Percentiles rank a stretch among this genome's conserved stretches.
Conservation (phyloP, 2,329 filamentous ascomycete genomes). For the Zymoseptoria brevis region DNA sequence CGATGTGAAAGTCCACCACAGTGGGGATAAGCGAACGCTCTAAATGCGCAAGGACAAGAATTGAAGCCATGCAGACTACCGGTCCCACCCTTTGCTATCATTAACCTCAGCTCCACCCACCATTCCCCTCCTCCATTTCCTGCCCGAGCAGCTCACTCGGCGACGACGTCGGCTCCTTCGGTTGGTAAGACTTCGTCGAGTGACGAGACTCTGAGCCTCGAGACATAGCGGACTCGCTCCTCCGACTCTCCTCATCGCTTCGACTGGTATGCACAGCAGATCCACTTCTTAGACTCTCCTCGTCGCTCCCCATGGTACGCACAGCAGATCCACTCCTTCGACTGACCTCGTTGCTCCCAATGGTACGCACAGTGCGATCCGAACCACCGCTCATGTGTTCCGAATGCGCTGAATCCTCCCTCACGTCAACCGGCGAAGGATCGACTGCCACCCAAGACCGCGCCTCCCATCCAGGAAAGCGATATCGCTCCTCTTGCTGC, state of each 20-base stretch:
- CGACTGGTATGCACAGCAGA: slow-evolving; percentile 1
- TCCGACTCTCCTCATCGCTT: slow-evolving; percentile 2
- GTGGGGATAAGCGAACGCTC: background rate
- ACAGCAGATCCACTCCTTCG: background rate
- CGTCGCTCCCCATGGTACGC: slow-evolving; percentile 5
- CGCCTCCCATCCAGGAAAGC: slow-evolving; percentile 10
- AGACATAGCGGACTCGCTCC: background rate
- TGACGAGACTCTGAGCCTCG: background rate
- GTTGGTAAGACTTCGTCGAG: background rate
- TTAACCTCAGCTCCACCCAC: background rate
- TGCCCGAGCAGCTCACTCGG: slow-evolving; percentile 3
- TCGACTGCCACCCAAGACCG: slow-evolving; percentile 1
- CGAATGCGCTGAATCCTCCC: background rate
- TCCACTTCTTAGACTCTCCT: background rate
- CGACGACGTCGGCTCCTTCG: background rate
- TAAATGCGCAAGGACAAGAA: background rate
- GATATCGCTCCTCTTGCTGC: slow-evolving; percentile 11
- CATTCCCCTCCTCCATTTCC: slow-evolving; percentile 3
- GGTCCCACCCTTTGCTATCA: background rate
- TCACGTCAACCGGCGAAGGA: background rate
- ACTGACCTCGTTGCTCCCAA: slow-evolving; percentile 5
- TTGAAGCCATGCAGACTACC: too few relatives aligned
- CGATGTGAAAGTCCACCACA: too few relatives aligned
- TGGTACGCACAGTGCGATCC: background rate
- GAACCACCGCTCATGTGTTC: background rate